Conservation (phyloP, 305 asterid species). For the Rubia occidens region DNA sequence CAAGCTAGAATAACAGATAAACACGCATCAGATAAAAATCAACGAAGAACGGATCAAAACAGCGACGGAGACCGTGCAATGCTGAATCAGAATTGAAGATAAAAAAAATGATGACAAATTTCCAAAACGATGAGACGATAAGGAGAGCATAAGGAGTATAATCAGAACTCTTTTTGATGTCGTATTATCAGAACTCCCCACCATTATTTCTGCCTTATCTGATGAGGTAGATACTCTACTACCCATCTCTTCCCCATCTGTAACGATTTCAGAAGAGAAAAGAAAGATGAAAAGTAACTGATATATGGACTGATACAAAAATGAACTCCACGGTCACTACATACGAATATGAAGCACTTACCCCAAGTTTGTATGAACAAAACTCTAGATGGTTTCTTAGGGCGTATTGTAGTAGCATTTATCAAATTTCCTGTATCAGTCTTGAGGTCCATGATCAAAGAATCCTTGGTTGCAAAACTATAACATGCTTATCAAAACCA, state of each 20-base stretch:
- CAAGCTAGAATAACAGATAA: too few species aligned
- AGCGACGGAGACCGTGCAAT: too few species aligned
- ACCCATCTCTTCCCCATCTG: slow-evolving; percentile 35
- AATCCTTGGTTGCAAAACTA: slow-evolving; percentile 73
- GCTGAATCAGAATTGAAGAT: too few species aligned
- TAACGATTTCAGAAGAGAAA: slow-evolving; percentile 14
- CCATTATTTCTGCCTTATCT: slow-evolving; percentile 31
- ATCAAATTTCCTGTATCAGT: slow-evolving; percentile 64
- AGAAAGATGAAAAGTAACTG: not conserved
- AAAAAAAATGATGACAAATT: too few species aligned
- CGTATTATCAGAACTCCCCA: slow-evolving; percentile 33
- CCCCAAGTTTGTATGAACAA: slow-evolving; percentile 61
- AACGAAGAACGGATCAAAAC: too few species aligned
- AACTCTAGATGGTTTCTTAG: slow-evolving; percentile 74
- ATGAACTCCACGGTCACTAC: not conserved
- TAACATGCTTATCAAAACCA: slow-evolving; percentile 75
- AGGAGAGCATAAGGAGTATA: too few species aligned
- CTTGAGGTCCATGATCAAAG: slow-evolving; percentile 64
- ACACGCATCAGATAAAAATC: too few species aligned
- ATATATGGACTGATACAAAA: not conserved
- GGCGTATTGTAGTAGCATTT: slow-evolving; percentile 52
- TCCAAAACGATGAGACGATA: too few species aligned
- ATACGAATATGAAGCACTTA: slow-evolving; percentile 18
- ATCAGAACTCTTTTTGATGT: too few species aligned
- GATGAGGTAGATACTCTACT: slow-evolving; percentile 28